Evolutionary conservation across 108 stramenopile genomes (phyloP).

Genomic region (Conticribra weissflogii): DNA sequence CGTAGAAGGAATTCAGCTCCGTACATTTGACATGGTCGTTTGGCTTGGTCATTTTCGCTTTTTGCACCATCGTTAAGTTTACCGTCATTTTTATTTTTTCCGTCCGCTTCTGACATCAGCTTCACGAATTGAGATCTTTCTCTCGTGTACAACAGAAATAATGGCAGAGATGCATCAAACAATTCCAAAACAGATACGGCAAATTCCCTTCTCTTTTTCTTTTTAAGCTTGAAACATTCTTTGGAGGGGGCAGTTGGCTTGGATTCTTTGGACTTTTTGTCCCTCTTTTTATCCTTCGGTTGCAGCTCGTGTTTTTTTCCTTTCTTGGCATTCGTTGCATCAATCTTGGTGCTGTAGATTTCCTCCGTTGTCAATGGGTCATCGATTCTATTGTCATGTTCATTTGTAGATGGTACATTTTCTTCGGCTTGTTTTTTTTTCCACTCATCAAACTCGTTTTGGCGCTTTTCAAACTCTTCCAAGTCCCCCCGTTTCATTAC

Average conservation of each 20-base stretch:
- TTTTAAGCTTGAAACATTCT: slow-evolving; percentile 27
- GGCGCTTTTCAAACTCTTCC: slow-evolving; percentile 27
- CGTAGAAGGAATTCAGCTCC: slow-evolving; percentile 46
- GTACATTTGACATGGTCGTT: slow-evolving; percentile 43
- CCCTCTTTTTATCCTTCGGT: neutral
- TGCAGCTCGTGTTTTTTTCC: neutral
- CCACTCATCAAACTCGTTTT: slow-evolving; percentile 5
- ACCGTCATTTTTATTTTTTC: neutral
- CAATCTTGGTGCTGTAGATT: too few species aligned
- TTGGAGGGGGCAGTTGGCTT: slow-evolving; percentile 4
- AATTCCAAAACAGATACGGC: slow-evolving; percentile 32
- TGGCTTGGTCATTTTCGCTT: neutral
- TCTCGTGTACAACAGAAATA: slow-evolving; percentile 42
- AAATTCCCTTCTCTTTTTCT: slow-evolving; percentile 44
- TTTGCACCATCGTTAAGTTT: slow-evolving; percentile 11
- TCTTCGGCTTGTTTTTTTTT: neutral
- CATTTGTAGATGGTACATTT: neutral
- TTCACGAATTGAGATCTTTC: slow-evolving; percentile 43
- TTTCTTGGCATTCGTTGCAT: too few species aligned
- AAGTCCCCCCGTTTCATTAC: slow-evolving; percentile 29
- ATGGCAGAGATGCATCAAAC: slow-evolving; percentile 49
- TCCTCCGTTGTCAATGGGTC: too few species aligned
- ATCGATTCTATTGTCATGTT: neutral
- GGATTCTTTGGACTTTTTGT: neutral
- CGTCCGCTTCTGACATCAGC: slow-evolving; percentile 1